These are phyloP conservation scores for Hypericum perforatum DNA, from an alignment of 345 rosid species.

Conservation along the genomic window DNA sequence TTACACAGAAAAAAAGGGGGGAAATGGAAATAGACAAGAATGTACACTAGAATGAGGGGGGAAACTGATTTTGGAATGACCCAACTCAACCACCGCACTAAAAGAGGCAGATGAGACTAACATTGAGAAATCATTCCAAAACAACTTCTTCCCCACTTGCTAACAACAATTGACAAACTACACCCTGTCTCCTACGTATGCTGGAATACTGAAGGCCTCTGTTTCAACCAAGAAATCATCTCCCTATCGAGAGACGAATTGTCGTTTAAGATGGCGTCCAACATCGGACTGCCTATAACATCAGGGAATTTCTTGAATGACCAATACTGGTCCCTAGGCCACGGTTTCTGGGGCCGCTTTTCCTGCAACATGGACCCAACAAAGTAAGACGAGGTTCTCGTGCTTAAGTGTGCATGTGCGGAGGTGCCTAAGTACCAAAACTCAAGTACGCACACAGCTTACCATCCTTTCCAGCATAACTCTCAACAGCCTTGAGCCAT, in stretches of 20 bases:
- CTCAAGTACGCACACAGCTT: constrained; percentile 9
- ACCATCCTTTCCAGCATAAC: constrained; percentile 82
- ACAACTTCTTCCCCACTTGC: constrained; percentile 18
- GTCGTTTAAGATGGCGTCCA: constrained; percentile 48
- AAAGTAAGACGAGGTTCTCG: background rate
- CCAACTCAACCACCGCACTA: constrained; percentile 26
- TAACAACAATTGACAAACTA: background rate
- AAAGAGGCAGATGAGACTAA: constrained; percentile 29
- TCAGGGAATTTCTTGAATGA: constrained; percentile 47
- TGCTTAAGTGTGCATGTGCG: background rate
- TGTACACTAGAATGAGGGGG: constrained; percentile 51
- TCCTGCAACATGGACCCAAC: constrained; percentile 35
- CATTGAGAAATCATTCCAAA: constrained; percentile 35
- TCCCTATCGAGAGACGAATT: constrained; percentile 58
- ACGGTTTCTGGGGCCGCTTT: constrained; percentile 75
- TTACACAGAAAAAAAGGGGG: constrained; percentile 13
- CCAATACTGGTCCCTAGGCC: constrained; percentile 98
- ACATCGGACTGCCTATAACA: constrained; percentile 89
- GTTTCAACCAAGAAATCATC: constrained; percentile 82
- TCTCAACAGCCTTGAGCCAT: constrained; percentile 68
- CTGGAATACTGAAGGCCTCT: constrained; percentile 56
- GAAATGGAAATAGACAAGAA: constrained; percentile 11
- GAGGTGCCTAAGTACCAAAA: background rate
- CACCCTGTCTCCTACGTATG: constrained; percentile 71
- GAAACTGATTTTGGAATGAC: constrained; percentile 32